phyloP scores from a whole-genome alignment of 257 asterid genomes.

The Ilex aquifolium region DNA sequence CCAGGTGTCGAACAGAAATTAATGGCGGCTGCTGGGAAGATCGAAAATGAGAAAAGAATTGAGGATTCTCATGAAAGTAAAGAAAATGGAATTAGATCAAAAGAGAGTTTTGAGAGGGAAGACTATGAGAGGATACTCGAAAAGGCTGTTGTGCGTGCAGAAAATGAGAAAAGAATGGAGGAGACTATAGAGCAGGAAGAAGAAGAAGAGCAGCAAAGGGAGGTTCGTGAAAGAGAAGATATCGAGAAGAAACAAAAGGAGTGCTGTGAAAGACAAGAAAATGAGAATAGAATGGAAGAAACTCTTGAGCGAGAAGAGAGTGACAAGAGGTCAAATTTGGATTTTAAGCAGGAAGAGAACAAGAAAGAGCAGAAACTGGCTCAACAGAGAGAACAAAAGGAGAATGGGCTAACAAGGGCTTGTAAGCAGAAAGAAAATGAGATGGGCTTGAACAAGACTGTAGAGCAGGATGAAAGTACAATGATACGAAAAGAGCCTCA shows the following conservation, averaged over 20 bases:
- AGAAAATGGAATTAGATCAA: constrained; percentile 22
- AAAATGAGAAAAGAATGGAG: constrained; percentile 20
- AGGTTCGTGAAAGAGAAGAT: constrained; percentile 20
- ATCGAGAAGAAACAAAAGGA: constrained; percentile 10
- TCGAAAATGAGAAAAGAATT: constrained; percentile 20
- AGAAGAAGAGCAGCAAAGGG: constrained; percentile 25
- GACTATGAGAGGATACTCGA: constrained; percentile 28
- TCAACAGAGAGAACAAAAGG: neutral
- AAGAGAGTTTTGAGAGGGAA: constrained; percentile 20
- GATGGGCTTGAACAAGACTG: neutral
- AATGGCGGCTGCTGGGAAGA: constrained; percentile 17
- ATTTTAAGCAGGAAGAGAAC: neutral
- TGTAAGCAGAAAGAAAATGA: neutral
- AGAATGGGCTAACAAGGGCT: neutral
- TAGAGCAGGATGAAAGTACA: neutral
- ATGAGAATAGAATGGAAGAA: neutral
- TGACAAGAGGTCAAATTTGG: neutral
- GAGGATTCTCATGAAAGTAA: constrained; percentile 23
- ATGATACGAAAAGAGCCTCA: neutral
- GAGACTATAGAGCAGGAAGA: constrained; percentile 28
- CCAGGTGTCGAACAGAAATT: constrained; percentile 18
- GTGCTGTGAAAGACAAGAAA: neutral
- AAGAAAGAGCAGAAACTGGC: neutral
- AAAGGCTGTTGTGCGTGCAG: constrained; percentile 24
- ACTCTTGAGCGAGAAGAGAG: neutral